Evolutionary conservation across 2,329 filamentous ascomycete species (phyloP).

Genomic region (Hymenotorrendiella dingleyae): DNA sequence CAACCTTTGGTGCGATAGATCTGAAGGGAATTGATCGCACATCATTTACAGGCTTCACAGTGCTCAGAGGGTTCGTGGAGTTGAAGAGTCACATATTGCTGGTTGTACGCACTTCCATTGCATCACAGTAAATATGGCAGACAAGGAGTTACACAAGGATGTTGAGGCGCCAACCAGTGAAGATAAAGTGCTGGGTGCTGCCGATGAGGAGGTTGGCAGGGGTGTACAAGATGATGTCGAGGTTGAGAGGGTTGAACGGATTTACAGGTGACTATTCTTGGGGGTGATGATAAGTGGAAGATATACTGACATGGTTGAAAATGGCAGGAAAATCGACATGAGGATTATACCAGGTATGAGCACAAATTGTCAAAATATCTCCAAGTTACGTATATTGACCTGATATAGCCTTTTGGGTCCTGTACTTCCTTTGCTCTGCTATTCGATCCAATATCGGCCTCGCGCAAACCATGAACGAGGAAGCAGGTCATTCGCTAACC

Average conservation of each 20-base stretch:
- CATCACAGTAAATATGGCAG: slow-evolving; percentile 25
- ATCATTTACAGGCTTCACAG: too few relatives aligned
- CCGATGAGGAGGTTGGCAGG: slow-evolving; percentile 4
- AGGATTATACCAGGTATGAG: slow-evolving; percentile 45
- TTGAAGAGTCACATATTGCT: slow-evolving; percentile 14
- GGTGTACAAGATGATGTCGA: slow-evolving; percentile 21
- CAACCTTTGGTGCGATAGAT: too few relatives aligned
- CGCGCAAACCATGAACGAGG: slow-evolving; percentile 86
- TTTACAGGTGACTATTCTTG: slow-evolving; percentile 31
- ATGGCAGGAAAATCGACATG: slow-evolving; percentile 44
- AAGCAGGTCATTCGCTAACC: slow-evolving; percentile 66
- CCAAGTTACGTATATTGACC: slow-evolving; percentile 2
- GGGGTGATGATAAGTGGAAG: neutral
- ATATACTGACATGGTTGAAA: slow-evolving; percentile 1
- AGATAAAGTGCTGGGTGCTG: too few relatives aligned
- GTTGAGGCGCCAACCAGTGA: too few relatives aligned
- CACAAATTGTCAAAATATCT: neutral
- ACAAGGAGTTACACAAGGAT: slow-evolving; percentile 9
- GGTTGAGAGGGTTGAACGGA: slow-evolving; percentile 29
- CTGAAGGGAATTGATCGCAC: too few relatives aligned
- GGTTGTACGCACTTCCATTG: slow-evolving; percentile 30
- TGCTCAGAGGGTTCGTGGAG: too few relatives aligned
- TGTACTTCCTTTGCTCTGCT: slow-evolving; percentile 89
- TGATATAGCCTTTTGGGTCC: slow-evolving; percentile 67
- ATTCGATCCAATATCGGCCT: slow-evolving; percentile 89